Evolutionary conservation across 495 filamentous ascomycete genomes (phyloP).

Genomic region (Penicillium robsamsonii): DNA sequence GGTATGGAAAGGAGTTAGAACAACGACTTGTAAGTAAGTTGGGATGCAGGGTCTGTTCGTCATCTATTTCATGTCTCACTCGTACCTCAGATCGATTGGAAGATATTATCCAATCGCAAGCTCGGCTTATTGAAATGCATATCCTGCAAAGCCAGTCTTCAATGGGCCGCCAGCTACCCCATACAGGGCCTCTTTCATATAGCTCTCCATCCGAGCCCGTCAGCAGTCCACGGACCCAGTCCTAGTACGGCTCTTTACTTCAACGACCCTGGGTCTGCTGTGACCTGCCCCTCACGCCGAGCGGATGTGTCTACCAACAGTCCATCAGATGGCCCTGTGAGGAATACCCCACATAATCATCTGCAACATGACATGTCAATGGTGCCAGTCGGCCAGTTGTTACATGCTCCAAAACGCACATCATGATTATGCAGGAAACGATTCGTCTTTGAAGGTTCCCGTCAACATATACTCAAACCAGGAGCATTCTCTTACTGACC

Average conservation of each 20-base stretch:
- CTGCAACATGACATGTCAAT: constrained; percentile 23
- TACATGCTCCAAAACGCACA: constrained; percentile 24
- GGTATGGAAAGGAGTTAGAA: constrained; percentile 85
- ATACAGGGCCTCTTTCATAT: constrained; percentile 35
- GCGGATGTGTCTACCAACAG: constrained; percentile 36
- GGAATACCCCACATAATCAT: constrained; percentile 27
- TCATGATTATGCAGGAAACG: constrained; percentile 43
- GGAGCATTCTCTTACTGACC: constrained; percentile 45
- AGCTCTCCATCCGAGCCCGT: constrained; percentile 47
- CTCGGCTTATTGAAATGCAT: constrained; percentile 49
- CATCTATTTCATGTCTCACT: constrained; percentile 2
- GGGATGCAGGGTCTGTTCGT: neutral
- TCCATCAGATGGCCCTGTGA: constrained; percentile 38
- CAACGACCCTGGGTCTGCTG: constrained; percentile 35
- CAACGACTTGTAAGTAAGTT: constrained; percentile 62
- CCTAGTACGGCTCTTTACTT: constrained; percentile 37
- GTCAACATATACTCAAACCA: constrained; percentile 44
- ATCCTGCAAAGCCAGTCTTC: constrained; percentile 38
- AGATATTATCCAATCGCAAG: constrained; percentile 48
- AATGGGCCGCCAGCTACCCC: constrained; percentile 24
- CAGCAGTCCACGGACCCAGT: constrained; percentile 37
- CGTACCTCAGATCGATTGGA: constrained; percentile 43
- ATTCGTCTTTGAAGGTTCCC: constrained; percentile 45
- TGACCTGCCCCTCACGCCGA: constrained; percentile 30
- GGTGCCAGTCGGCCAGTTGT: constrained; percentile 23